Evolutionary conservation across 2,329 filamentous ascomycete genomes (phyloP), one percentile per base, ranked within the genome.

Genomic region (Chaetomium olivaceum): DNA sequence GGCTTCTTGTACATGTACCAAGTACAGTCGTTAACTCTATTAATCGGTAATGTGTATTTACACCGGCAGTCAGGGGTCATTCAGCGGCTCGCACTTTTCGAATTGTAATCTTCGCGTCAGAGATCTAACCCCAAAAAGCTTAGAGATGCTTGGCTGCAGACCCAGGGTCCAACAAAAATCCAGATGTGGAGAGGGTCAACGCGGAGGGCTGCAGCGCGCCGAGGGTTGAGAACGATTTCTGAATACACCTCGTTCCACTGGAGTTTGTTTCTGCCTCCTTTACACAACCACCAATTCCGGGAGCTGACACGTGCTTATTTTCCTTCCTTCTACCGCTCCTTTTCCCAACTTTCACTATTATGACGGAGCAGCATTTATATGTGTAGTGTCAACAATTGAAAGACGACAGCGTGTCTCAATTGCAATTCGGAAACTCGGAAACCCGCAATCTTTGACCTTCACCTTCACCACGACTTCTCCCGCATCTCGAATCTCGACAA

Each of bases 131-230:
- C n/a, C 16, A 29, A 31, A 52, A 8, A 2, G 2, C 14, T 29
- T 39, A 56, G 31, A 9, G n/a, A 11, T 31, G 1, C 29, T 36
- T 39, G 31, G 54, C 54, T 23, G 29, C n/a, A 56, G 36, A 23
- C 3, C n/a, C 54, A 39, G 54, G 54, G 54, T 56, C 54, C 54
- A 56, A 56, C 54, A 23, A 39, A 39, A 57, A 39, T 25, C 21
- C 31, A 25, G 39, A 39, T 21, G 12, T 14, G 54, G 54, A 43
- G 39, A n/a, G 16, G 16, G 16, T 57, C 29, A 5, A 25, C 19
- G 21, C 23, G n/a, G 29, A 21, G 16, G 29, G 12, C 19, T 12
- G 33, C 33, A 33, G 29, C 54, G 54, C 54, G 54, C 33, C 33
- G 54, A 57, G 33, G 21, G 25, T 43, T n/a, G 11, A 33, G 31